Conservation (phyloP, 2,329 filamentous ascomycete genomes). For the Claviceps arundinis region DNA sequence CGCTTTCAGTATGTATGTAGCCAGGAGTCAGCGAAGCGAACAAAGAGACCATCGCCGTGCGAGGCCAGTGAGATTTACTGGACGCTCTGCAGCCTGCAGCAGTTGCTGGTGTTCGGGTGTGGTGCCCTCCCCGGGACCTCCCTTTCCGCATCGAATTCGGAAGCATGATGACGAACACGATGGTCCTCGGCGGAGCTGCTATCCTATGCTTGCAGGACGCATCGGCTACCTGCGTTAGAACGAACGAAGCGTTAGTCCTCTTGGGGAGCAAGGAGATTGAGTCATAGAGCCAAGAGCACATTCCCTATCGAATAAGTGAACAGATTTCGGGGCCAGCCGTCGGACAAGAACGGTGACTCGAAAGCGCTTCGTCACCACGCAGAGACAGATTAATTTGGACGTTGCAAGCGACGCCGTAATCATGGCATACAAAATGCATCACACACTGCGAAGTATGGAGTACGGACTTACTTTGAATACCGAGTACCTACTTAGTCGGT, state of each 20-base stretch:
- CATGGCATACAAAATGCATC: constrained; percentile 1
- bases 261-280: background rate
- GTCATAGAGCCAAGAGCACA: too few species aligned
- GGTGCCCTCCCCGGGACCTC: background rate
- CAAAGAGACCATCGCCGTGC: background rate
- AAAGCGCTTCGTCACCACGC: background rate
- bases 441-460: background rate
- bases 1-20: background rate
- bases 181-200: background rate
- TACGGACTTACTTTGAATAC: background rate
- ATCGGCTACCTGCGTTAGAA: background rate
- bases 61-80: background rate
- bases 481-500: background rate
- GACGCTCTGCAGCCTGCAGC: background rate
- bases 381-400: background rate
- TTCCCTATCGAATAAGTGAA: background rate
- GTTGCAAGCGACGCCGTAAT: background rate
- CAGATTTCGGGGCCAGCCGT: background rate
- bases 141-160: background rate
- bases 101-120: background rate
- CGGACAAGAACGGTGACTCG: background rate
- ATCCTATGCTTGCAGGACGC: background rate
- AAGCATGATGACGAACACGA: background rate
- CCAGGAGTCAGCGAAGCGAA: background rate
- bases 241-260: background rate